Evolutionary conservation across 805 yeast genomes (phyloP), one percentile per base, ranked within the genome.

Genomic region (Metschnikowia cerradonensis): DNA sequence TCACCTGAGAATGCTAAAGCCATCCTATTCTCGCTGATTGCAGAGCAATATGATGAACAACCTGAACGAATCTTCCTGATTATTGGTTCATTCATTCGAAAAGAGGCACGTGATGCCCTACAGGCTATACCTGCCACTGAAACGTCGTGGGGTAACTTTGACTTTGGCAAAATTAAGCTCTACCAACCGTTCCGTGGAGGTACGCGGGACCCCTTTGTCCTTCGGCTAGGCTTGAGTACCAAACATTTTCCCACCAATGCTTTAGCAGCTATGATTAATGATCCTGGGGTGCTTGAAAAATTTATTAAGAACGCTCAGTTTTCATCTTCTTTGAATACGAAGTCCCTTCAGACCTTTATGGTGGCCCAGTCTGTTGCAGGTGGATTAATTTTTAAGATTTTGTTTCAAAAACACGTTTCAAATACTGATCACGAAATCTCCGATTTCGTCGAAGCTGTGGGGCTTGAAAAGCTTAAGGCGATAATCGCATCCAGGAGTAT

Each of bases 401-500:
- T 48, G 17, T 42, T 51, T 17, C 50, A 51, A 41, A 41, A 41
- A 23, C 46, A 45, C 11, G 45, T 30, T 14, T 35, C 19, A 15
- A 31, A 26, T 17, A 3, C 31, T 20, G 47, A n/a, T 14, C 33
- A 13, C 17, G 17, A 23, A 17, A 4, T 34, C 13, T 23, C 37
- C 15, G 34, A 48, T 6, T 23, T 35, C 10, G 22, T 34, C 14
- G 19, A 23, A 10, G 17, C 19, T 11, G 22, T 44, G 33, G 33
- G 35, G 10, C 23, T 53, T 5, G 49, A 45, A n/a, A 43, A 47
- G 30, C 45, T 56, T 17, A 56, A 56, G 43, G 59, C 60, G 3
- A 51, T 56, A 14, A 45, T 49, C 17, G 59, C 60, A 13, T 13
- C 32, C 38, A 38, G 52, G 11, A 56, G 60, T 38, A 47, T 45